Percentiles rank a stretch among this genome's conserved stretches.
These are phyloP conservation scores for Lachnellula cervina DNA, from an alignment of 2,329 filamentous ascomycete species.

Conservation along the genomic window DNA sequence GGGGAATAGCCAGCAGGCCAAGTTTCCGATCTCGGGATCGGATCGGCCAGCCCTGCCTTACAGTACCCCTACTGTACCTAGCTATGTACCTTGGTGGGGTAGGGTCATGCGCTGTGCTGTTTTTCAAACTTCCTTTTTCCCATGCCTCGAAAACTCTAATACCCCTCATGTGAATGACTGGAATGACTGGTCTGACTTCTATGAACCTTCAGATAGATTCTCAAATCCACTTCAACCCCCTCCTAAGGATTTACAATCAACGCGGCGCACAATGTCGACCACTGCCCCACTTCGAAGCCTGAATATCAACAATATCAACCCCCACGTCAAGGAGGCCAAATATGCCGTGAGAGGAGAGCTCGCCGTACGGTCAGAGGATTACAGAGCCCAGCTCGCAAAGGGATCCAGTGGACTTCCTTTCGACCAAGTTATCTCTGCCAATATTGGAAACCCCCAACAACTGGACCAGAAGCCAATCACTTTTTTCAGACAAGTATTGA, in stretches of 20 bases:
- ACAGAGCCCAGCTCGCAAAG: slow-evolving; percentile 66
- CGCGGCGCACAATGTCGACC: slow-evolving; percentile 29
- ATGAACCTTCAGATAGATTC: slow-evolving; percentile 12
- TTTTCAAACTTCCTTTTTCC: slow-evolving; percentile 13
- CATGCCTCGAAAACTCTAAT: slow-evolving; percentile 8
- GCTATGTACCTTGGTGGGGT: slow-evolving; percentile 18
- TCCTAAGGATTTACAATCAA: background rate
- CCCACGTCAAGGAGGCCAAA: slow-evolving; percentile 76
- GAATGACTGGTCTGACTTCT: slow-evolving; percentile 4
- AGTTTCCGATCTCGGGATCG: background rate
- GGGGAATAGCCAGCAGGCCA: background rate
- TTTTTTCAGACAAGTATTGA: slow-evolving; percentile 96
- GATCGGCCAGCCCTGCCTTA: background rate
- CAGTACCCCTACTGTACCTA: background rate
- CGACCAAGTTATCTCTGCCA: slow-evolving; percentile 86
- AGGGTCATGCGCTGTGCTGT: slow-evolving; percentile 22
- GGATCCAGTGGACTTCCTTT: slow-evolving; percentile 65
- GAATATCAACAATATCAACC: slow-evolving; percentile 86
- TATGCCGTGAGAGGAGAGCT: slow-evolving; percentile 97
- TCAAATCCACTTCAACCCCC: slow-evolving; percentile 1
- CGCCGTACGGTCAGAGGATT: slow-evolving; percentile 87
- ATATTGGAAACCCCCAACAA: slow-evolving; percentile 98
- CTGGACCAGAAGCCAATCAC: slow-evolving; percentile 98
- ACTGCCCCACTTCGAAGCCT: slow-evolving; percentile 48
- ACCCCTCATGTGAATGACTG: slow-evolving; percentile 8